These are phyloP conservation scores for Rhytidiadelphus loreus DNA, from an alignment of 225 moss, liverwort and hornwort species.

Conservation along the genomic window DNA sequence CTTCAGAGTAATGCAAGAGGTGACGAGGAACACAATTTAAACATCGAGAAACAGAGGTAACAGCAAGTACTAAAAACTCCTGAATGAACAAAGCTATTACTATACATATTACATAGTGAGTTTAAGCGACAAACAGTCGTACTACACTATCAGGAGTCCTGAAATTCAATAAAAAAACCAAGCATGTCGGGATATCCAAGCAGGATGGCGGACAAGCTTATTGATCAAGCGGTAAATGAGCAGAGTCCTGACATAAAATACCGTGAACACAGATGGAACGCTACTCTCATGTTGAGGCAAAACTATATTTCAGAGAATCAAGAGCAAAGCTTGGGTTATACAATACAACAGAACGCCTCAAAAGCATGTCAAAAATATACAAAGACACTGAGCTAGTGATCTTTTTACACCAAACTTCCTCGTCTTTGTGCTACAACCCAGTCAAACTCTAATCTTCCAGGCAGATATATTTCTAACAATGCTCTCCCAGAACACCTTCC, in stretches of 20 bases:
- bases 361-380: conserved; percentile 31
- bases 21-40: background rate
- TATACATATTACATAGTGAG: background rate
- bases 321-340: background rate
- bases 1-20: background rate
- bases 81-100: background rate
- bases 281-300: background rate
- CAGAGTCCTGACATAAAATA: background rate
- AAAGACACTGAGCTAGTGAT: conserved; percentile 28
- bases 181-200: background rate
- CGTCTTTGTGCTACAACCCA: conserved; percentile 18
- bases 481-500: conserved; percentile 13
- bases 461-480: conserved; percentile 1
- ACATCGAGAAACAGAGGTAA: background rate
- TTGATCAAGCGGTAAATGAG: conserved; percentile 5
- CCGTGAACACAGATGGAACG: background rate
- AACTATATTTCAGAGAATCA: background rate
- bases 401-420: conserved; percentile 23
- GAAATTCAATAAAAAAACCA: background rate
- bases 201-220: conserved; percentile 16
- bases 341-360: conserved; percentile 16
- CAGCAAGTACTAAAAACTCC: background rate
- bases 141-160: background rate
- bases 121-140: background rate
- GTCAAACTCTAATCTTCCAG: background rate